Evolutionary conservation across 192 early-diverging fungal species (phyloP).

Genomic region (Martensiomyces pterosporus): DNA sequence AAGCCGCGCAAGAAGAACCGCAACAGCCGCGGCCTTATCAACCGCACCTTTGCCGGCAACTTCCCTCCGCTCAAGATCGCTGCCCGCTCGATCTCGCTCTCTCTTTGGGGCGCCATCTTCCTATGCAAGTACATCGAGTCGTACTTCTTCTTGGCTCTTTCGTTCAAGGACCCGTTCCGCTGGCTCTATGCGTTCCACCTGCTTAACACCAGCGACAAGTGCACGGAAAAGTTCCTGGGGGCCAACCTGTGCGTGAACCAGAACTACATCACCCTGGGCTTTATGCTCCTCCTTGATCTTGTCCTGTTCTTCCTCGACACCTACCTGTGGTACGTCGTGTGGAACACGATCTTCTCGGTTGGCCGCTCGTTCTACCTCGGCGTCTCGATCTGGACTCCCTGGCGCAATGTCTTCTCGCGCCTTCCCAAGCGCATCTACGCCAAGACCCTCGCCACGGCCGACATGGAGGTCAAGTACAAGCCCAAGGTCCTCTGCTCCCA

Average conservation of each 20-base stretch:
- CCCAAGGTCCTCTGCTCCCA: conserved; percentile 76
- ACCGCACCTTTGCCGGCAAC: conserved; percentile 68
- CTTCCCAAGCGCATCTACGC: conserved; percentile 78
- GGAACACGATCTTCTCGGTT: conserved; percentile 78
- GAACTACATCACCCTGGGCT: conserved; percentile 61
- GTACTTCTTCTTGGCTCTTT: conserved; percentile 77
- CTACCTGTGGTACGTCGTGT: conserved; percentile 85
- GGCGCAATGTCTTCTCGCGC: conserved; percentile 73
- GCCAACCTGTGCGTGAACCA: conserved; percentile 60
- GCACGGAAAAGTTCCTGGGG: conserved; percentile 58
- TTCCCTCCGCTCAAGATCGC: conserved; percentile 65
- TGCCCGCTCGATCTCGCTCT: conserved; percentile 66
- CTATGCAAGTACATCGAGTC: conserved; percentile 74
- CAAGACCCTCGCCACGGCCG: conserved; percentile 65
- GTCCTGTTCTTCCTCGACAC: conserved; percentile 81
- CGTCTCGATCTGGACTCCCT: conserved; percentile 77
- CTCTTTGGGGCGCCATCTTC: conserved; percentile 69
- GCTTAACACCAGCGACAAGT: conserved; percentile 50
- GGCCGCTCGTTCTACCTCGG: conserved; percentile 71
- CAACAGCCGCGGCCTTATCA: conserved; percentile 49
- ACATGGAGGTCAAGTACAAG: conserved; percentile 75
- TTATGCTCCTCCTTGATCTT: conserved; percentile 72
- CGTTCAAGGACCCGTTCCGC: conserved; percentile 71
- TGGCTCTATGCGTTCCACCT: conserved; percentile 57
- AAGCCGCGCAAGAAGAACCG: conserved; percentile 55